Conservation (phyloP, 768 basidiomycete species). For the Atractiella rhizophila region DNA sequence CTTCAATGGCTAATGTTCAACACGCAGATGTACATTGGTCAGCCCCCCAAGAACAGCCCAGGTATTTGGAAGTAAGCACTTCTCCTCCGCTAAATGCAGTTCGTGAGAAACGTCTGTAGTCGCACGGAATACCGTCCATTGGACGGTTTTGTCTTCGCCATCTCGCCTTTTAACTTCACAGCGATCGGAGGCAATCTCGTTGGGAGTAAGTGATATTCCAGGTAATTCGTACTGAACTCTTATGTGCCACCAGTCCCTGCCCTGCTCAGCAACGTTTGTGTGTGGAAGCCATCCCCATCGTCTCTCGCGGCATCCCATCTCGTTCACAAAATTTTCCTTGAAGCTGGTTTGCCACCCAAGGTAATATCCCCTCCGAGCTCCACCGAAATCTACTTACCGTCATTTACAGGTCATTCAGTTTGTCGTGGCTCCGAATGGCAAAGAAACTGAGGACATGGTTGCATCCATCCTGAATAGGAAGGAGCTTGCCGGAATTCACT, state of each 20-base stretch:
- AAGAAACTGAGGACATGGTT: constrained; percentile 49
- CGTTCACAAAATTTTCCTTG: constrained; percentile 63
- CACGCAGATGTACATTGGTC: constrained; percentile 73
- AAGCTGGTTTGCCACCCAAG: constrained; percentile 77
- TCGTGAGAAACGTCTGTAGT: constrained; percentile 25
- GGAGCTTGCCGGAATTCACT: constrained; percentile 80
- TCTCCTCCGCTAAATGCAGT: neutral
- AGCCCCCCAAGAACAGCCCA: constrained; percentile 59
- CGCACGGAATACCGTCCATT: constrained; percentile 85
- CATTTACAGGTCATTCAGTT: constrained; percentile 99
- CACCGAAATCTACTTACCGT: too few species aligned
- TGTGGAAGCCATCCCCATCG: constrained; percentile 95
- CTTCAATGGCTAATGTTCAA: too few species aligned
- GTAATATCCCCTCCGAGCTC: too few species aligned
- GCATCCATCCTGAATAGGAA: constrained; percentile 47
- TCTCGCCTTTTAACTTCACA: constrained; percentile 70
- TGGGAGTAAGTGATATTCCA: too few species aligned
- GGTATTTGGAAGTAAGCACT: constrained; percentile 75
- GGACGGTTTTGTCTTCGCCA: constrained; percentile 94
- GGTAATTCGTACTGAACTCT: constrained; percentile 11
- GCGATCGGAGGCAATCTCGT: constrained; percentile 92
- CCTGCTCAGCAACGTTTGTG: constrained; percentile 71
- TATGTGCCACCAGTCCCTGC: constrained; percentile 38
- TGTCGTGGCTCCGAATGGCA: constrained; percentile 52
- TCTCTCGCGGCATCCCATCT: constrained; percentile 91